A percentile compares a stretch with the other conserved stretches of the same genome.
Conservation (phyloP, 352 stramenopile species). For the Pythium volutum region DNA sequence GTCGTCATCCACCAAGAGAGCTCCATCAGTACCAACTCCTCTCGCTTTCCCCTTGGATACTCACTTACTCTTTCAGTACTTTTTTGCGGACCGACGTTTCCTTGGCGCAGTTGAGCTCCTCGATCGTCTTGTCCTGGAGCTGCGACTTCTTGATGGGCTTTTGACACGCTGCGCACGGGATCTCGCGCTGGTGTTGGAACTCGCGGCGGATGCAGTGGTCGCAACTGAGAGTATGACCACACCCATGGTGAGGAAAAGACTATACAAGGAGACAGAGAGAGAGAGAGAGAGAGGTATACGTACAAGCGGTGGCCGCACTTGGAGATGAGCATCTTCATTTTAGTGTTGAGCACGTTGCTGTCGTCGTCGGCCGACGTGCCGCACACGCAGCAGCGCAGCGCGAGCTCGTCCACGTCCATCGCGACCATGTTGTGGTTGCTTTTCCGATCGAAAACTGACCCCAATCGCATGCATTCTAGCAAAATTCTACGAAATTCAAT, state of each 20-base stretch:
- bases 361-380: constrained; percentile 83
- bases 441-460: background rate
- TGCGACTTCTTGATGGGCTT: constrained; percentile 89
- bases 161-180: constrained; percentile 72
- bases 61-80: constrained; percentile 73
- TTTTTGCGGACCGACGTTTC: constrained; percentile 86
- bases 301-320: constrained; percentile 89
- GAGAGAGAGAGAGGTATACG: constrained; percentile 18
- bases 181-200: constrained; percentile 87
- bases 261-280: background rate
- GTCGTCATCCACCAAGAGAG: background rate
- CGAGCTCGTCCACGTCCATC: constrained; percentile 66
- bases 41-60: background rate
- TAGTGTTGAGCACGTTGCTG: constrained; percentile 88
- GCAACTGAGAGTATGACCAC: too few relatives aligned
- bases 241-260: background rate
- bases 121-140: constrained; percentile 86
- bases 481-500: background rate
- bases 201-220: constrained; percentile 86
- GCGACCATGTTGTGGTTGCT: constrained; percentile 13
- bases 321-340: constrained; percentile 92
- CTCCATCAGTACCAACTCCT: background rate
- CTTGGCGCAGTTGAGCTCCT: constrained; percentile 87
- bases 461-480: background rate
- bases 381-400: constrained; percentile 86